Base-by-base conservation (phyloP, 2,329 filamentous ascomycete genomes). In the Lecanicillium sp. region DNA sequence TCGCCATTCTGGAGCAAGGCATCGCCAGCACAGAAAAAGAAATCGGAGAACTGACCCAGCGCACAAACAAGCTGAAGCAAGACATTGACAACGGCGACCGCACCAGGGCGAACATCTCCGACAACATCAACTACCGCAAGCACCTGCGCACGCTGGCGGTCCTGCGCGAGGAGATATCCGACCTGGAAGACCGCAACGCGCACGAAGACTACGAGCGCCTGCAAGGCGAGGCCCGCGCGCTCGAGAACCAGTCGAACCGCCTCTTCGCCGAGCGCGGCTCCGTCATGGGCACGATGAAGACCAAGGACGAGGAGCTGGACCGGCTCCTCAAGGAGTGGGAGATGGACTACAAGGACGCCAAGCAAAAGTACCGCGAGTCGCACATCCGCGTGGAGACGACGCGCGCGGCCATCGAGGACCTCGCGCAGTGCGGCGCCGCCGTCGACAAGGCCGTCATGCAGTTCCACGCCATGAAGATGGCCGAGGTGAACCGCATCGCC, bases 401-500 rank as follows among this genome's bases (percentile, higher is more conserved):
- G 41, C 94, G 90, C 65, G 91, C 90, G 3, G 91, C 90, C 3
- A 87, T 95, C 47, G 89, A 95, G 49, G 93, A 98, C 62, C 73
- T 98, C 29, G 85, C 78, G 6, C 85, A 87, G 33, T 97, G 95
- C 62, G 77, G 81, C 36, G 76, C 80, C 9, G 93, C 93, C 7
- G 77, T 98, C 11, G 91, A 97, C 71, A 89, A 93, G 61, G 94
- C 93, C 39, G 94, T 98, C 60, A 96, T 98, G 88, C 88, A 87
- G 60, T 98, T 91, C 62, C 93, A 98, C 70, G 79, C 84, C 24
- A 72, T 95, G 62, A 98, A 98, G 73, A 98, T 98, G 93, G 87
- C 93, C 57, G 90, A 98, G 65, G 91, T 98, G 65, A 98, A 98
- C 67, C 79, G 83, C 49, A 96, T 96, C 64, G 85, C 94, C 43